Percentiles rank a stretch among this genome's conserved stretches.
Evolutionary conservation across 768 basidiomycete species (phyloP).

Genomic region (Clitopilus passeckerianus): DNA sequence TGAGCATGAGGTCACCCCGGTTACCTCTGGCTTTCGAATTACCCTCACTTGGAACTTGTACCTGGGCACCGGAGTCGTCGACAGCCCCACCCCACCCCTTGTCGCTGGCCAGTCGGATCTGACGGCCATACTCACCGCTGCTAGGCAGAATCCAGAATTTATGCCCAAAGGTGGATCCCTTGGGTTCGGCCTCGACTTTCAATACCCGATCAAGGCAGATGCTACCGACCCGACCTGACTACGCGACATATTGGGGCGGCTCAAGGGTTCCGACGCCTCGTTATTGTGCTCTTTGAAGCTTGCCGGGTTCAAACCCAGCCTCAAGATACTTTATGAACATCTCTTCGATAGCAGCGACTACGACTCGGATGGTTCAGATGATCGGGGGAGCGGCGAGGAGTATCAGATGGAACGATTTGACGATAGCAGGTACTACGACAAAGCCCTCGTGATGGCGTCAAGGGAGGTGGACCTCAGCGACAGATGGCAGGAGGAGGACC

Average conservation of each 20-base stretch:
- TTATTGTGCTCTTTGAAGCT: constrained; percentile 13
- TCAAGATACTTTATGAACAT: constrained; percentile 14
- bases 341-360: background rate
- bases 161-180: constrained; percentile 34
- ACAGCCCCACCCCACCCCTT: background rate
- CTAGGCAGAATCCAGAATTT: constrained; percentile 26
- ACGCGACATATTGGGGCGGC: background rate
- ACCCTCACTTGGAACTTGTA: constrained; percentile 41
- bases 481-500: background rate
- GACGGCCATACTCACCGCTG: constrained; percentile 9
- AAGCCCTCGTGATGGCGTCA: too few species aligned
- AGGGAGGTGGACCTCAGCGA: too few species aligned
- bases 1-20: constrained; percentile 39
- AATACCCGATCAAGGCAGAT: constrained; percentile 23
- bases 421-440: too few species aligned
- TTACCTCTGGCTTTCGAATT: constrained; percentile 35
- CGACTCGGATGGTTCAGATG: too few species aligned
- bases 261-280: constrained; percentile 25
- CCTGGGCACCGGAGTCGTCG: background rate
- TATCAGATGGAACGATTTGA: too few species aligned
- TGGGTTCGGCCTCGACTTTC: constrained; percentile 32
- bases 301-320: constrained; percentile 12
- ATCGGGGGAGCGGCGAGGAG: too few species aligned
- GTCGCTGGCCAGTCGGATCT: background rate
- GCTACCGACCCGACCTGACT: background rate